phyloP scores from a whole-genome alignment of 2,329 filamentous ascomycete genomes.

The Berkeleyomyces basicola region DNA sequence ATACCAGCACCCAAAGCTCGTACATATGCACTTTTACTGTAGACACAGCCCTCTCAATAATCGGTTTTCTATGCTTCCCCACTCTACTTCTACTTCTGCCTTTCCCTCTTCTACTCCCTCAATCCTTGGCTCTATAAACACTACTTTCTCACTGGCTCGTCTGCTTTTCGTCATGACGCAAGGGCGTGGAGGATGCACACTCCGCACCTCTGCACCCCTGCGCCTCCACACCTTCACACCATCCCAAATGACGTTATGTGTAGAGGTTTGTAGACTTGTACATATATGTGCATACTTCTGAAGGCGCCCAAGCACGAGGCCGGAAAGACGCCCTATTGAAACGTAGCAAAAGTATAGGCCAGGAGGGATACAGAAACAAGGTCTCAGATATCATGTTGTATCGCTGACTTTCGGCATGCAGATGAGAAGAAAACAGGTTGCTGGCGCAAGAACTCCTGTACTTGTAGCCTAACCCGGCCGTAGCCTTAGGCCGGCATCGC shows the following conservation, averaged over 20 bases:
- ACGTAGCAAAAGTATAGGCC: not conserved
- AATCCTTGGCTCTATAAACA: not conserved
- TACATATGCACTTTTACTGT: too few relatives aligned
- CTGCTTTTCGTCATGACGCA: not conserved
- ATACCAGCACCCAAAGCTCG: not conserved
- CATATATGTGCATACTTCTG: not conserved
- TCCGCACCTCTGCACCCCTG: not conserved
- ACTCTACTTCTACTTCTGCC: not conserved
- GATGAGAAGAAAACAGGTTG: not conserved
- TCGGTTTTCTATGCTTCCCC: not conserved
- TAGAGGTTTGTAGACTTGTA: too few relatives aligned
- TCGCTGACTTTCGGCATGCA: not conserved
- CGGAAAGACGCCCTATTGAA: not conserved
- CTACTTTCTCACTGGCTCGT: not conserved
- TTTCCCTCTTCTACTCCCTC: not conserved
- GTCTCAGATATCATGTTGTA: not conserved
- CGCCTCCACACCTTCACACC: not conserved
- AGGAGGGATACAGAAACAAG: not conserved
- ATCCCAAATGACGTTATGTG: not conserved
- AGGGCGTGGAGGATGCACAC: not conserved
- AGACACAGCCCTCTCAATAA: too few relatives aligned
- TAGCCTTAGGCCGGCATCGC: not conserved
- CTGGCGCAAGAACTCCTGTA: not conserved
- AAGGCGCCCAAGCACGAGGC: not conserved
- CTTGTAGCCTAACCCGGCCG: not conserved